Conservation (phyloP, 495 filamentous ascomycete genomes). For the Staphylotrichum tortipilum region DNA sequence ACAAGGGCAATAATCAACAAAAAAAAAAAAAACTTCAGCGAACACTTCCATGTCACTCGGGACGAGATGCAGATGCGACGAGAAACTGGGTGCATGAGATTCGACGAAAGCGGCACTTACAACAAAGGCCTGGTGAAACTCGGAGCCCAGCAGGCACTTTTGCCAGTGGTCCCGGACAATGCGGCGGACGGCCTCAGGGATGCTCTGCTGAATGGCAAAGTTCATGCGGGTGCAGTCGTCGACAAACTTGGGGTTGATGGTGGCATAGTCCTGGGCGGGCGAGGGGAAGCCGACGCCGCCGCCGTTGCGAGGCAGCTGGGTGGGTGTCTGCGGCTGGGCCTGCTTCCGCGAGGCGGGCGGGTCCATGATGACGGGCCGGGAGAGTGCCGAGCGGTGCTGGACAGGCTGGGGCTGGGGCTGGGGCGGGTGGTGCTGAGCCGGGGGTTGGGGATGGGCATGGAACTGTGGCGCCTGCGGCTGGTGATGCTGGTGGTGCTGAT, state of each 20-base stretch:
- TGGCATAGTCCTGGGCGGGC: slow-evolving; percentile 28
- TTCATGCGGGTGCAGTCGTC: slow-evolving; percentile 37
- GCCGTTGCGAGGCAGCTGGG: no score
- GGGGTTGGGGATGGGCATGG: slow-evolving; percentile 1
- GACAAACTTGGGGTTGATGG: slow-evolving; percentile 29
- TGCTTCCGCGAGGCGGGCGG: slow-evolving; percentile 23
- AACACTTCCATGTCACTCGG: neutral
- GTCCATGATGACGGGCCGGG: slow-evolving; percentile 33
- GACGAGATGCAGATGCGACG: neutral
- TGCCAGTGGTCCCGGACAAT: slow-evolving; percentile 41
- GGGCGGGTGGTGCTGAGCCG: slow-evolving; percentile 3
- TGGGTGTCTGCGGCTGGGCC: slow-evolving; percentile 5
- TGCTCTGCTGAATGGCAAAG: slow-evolving; percentile 33
- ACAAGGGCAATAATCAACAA: no score
- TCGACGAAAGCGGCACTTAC: slow-evolving; percentile 33
- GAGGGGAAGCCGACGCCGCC: slow-evolving; percentile 30
- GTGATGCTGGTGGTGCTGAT: slow-evolving; percentile 1
- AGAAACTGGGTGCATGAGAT: neutral
- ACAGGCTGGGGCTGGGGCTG: slow-evolving; percentile 5
- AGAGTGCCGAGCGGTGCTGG: no score
- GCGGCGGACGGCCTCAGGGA: slow-evolving; percentile 37
- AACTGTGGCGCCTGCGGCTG: neutral
- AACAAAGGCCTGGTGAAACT: slow-evolving; percentile 43
- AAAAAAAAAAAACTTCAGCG: neutral
- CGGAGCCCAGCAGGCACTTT: slow-evolving; percentile 41